Evolutionary conservation across 2,329 filamentous ascomycete genomes (phyloP).

Genomic region (Calonectria pseudoreteaudii): DNA sequence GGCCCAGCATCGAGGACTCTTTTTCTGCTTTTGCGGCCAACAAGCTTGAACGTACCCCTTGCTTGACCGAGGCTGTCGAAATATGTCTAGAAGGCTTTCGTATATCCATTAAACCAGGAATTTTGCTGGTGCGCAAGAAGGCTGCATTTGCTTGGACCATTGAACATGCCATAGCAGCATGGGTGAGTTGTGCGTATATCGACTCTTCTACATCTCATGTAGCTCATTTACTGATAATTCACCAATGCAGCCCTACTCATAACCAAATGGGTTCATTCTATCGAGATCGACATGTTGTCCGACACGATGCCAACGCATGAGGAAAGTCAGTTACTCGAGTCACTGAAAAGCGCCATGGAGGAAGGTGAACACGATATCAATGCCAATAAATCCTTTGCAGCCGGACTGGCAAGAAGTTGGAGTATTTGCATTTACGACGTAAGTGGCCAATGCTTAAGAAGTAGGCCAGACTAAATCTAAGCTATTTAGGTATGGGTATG

Average conservation of each 20-base stretch:
- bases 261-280: background rate
- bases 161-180: background rate
- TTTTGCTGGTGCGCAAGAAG: background rate
- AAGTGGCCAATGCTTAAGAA: background rate
- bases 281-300: background rate
- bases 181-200: background rate
- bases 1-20: background rate
- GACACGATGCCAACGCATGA: background rate
- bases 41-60: background rate
- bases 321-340: background rate
- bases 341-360: background rate
- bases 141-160: background rate
- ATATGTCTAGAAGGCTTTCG: background rate
- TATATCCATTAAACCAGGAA: background rate
- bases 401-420: background rate
- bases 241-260: background rate
- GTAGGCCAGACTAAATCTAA: background rate
- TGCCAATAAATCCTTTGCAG: background rate
- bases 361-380: background rate
- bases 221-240: background rate
- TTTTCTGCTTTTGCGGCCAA: background rate
- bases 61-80: background rate
- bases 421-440: background rate
- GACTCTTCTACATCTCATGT: rapidly evolving
- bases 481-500: background rate